Conservation (phyloP, 768 basidiomycete species). For the Cyclocybe cylindracea region DNA sequence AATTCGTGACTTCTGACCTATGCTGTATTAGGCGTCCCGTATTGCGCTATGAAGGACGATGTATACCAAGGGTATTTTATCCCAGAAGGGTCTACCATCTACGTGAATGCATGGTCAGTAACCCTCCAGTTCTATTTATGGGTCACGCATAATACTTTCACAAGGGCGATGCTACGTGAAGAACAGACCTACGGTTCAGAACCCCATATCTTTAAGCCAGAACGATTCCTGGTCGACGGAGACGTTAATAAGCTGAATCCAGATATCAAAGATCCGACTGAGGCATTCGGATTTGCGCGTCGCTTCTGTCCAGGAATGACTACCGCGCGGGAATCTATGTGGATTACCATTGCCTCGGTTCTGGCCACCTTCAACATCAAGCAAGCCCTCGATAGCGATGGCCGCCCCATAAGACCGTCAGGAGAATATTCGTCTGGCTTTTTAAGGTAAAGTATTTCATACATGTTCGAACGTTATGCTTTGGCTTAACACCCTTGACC, state of each 20-base stretch:
- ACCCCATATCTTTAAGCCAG: slow-evolving; percentile 46
- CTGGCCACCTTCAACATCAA: too few species aligned
- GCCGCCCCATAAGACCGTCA: too few species aligned
- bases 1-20: neutral
- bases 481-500: too few species aligned
- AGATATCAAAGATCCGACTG: too few species aligned
- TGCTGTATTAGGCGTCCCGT: neutral
- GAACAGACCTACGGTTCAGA: slow-evolving; percentile 48
- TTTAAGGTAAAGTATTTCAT: too few species aligned
- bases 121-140: neutral
- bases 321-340: too few species aligned
- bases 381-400: too few species aligned
- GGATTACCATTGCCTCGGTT: too few species aligned
- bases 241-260: slow-evolving; percentile 7
- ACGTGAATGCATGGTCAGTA: slow-evolving; percentile 11
- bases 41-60: neutral
- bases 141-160: neutral
- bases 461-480: too few species aligned
- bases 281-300: too few species aligned
- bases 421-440: too few species aligned
- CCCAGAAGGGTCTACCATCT: slow-evolving; percentile 9
- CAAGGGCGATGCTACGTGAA: slow-evolving; percentile 47
- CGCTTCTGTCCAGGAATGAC: too few species aligned
- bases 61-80: slow-evolving; percentile 8
- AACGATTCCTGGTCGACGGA: slow-evolving; percentile 43